These are phyloP conservation scores for Chytriomyces hyalinus DNA, from an alignment of 192 early-diverging fungal species.

Conservation along the genomic window DNA sequence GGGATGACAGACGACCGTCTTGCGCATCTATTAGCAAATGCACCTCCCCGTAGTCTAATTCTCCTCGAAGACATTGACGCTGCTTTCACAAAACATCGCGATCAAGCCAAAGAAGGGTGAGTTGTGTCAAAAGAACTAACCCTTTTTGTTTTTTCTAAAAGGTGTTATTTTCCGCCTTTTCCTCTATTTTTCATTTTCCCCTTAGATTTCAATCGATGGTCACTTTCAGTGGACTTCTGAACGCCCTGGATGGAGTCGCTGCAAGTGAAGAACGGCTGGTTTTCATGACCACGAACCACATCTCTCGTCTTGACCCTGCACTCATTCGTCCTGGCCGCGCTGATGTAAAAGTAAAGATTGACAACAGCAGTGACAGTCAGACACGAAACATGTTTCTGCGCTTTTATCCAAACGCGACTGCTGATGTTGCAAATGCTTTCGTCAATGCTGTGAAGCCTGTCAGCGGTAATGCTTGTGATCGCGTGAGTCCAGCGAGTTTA, in stretches of 20 bases:
- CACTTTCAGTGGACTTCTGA: conserved; percentile 70
- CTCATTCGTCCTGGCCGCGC: conserved; percentile 77
- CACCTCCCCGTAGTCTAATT: conserved; percentile 64
- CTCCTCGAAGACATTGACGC: conserved; percentile 80
- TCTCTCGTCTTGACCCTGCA: conserved; percentile 71
- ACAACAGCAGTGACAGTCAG: conserved; percentile 63
- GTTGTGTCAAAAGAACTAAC: conserved; percentile 22
- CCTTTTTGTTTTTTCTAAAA: too few relatives aligned
- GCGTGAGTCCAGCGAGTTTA: conserved; percentile 80
- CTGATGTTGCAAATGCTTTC: conserved; percentile 73
- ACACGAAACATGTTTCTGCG: conserved; percentile 68
- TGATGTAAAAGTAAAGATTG: conserved; percentile 65
- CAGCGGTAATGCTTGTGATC: background rate
- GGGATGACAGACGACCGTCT: conserved; percentile 73
- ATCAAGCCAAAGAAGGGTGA: conserved; percentile 75
- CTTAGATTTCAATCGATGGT: conserved; percentile 51
- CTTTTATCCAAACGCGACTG: conserved; percentile 64
- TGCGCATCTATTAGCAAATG: conserved; percentile 51
- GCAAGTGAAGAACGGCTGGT: conserved; percentile 77
- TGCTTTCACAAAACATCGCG: conserved; percentile 69
- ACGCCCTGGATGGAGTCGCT: conserved; percentile 77
- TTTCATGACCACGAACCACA: conserved; percentile 82
- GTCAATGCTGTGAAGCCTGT: conserved; percentile 41
- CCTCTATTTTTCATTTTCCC: background rate
- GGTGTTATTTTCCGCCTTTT: background rate